A percentile compares a stretch with the other conserved stretches of the same genome.
Conservation (phyloP, 2,329 filamentous ascomycete genomes). For the Trichoderma aggressivum region DNA sequence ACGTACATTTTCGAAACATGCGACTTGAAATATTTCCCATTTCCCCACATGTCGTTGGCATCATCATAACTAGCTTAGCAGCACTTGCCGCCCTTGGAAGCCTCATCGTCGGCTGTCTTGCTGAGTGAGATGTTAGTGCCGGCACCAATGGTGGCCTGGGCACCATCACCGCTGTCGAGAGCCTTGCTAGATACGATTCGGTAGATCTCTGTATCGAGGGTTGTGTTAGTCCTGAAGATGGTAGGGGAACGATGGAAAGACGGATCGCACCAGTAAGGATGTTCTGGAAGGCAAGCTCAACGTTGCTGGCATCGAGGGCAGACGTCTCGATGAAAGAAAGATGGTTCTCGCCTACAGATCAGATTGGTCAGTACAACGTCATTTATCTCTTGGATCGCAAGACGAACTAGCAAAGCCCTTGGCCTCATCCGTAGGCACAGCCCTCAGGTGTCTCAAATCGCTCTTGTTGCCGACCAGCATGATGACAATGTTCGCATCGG, state of each 20-base stretch:
- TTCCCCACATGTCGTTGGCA: slow-evolving; percentile 31
- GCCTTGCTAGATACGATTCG: slow-evolving; percentile 98
- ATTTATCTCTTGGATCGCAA: neutral
- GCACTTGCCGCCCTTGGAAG: slow-evolving; percentile 77
- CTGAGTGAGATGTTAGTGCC: slow-evolving; percentile 83
- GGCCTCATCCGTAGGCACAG: slow-evolving; percentile 95
- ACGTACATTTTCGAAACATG: slow-evolving; percentile 35
- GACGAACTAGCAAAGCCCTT: slow-evolving; percentile 91
- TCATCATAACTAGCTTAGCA: slow-evolving; percentile 54
- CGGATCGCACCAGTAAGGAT: slow-evolving; percentile 81
- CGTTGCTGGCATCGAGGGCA: slow-evolving; percentile 96
- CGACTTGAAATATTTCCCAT: slow-evolving; percentile 31
- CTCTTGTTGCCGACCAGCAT: slow-evolving; percentile 99
- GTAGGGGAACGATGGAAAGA: neutral
- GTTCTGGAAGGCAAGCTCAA: slow-evolving; percentile 98
- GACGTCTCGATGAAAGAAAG: slow-evolving; percentile 99
- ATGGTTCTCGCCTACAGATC: slow-evolving; percentile 79
- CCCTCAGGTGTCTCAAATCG: slow-evolving; percentile 97
- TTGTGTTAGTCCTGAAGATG: slow-evolving; percentile 1
- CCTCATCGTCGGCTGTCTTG: slow-evolving; percentile 73
- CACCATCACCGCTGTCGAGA: slow-evolving; percentile 81
- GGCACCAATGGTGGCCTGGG: slow-evolving; percentile 74
- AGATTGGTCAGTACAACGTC: slow-evolving; percentile 18
- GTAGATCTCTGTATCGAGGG: slow-evolving; percentile 76
- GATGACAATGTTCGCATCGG: slow-evolving; percentile 98